Evolutionary conservation across 257 asterid species (phyloP).

Genomic region (Forsythia suspensa): DNA sequence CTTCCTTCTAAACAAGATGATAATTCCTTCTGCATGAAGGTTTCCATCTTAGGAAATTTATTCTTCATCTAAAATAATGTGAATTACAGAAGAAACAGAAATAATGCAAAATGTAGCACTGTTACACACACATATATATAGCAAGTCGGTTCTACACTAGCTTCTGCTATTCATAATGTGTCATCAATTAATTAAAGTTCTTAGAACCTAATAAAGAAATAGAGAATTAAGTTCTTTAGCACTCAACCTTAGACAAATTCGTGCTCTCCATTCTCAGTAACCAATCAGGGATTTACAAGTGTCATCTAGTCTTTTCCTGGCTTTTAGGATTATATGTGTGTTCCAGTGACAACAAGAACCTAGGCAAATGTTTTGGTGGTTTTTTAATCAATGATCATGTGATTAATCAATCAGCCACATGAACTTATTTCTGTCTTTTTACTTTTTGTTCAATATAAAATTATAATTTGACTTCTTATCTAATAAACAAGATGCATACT

Average conservation of each 20-base stretch:
- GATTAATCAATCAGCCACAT: slow-evolving; percentile 46
- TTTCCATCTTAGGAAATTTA: slow-evolving; percentile 34
- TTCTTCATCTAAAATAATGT: slow-evolving; percentile 29
- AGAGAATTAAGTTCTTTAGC: neutral
- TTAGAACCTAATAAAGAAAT: neutral
- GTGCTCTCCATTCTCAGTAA: slow-evolving; percentile 57
- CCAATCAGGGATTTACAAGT: slow-evolving; percentile 45
- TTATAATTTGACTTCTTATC: neutral
- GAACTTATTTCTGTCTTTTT: slow-evolving; percentile 29
- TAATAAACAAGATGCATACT: neutral
- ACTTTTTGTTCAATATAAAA: slow-evolving; percentile 15
- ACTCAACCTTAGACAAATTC: slow-evolving; percentile 24
- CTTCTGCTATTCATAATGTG: too few species aligned
- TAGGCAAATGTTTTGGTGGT: slow-evolving; percentile 16
- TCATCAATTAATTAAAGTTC: neutral
- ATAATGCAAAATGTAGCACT: slow-evolving; percentile 28
- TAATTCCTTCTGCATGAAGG: slow-evolving; percentile 46
- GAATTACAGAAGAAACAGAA: slow-evolving; percentile 22
- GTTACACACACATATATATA: slow-evolving; percentile 28
- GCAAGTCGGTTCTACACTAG: neutral
- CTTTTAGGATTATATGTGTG: slow-evolving; percentile 37
- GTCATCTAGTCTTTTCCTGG: slow-evolving; percentile 39
- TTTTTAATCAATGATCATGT: slow-evolving; percentile 44
- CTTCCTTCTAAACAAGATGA: slow-evolving; percentile 29
- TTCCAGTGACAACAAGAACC: slow-evolving; percentile 43